A percentile compares a stretch with the other conserved stretches of the same genome.
These are phyloP conservation scores for Cinnamomum micranthum DNA, from an alignment of 164 flowering plant species.

Conservation along the genomic window DNA sequence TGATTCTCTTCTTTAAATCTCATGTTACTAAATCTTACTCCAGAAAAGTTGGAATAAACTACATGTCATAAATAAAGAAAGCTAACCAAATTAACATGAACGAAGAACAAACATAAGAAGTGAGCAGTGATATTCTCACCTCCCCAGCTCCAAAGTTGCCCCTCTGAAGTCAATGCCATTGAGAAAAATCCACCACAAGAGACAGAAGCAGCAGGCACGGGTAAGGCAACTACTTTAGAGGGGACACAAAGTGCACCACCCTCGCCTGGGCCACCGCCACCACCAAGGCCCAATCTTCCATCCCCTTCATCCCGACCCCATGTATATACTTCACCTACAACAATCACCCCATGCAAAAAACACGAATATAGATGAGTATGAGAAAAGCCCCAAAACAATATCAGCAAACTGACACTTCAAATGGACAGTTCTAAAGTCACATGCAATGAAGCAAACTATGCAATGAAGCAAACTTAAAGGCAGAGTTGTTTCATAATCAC, in stretches of 20 bases:
- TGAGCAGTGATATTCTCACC: slow-evolving; percentile 35
- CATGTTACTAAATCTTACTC: too few relatives aligned
- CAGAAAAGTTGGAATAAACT: too few relatives aligned
- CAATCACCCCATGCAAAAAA: slow-evolving; percentile 3
- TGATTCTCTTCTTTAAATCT: too few relatives aligned
- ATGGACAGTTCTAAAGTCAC: not conserved
- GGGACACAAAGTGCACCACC: slow-evolving; percentile 86
- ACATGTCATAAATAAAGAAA: not conserved
- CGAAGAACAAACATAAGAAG: not conserved
- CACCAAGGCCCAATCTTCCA: slow-evolving; percentile 90
- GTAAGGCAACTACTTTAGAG: slow-evolving; percentile 59
- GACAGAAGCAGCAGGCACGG: slow-evolving; percentile 67
- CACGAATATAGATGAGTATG: not conserved
- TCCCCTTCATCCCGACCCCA: slow-evolving; percentile 99
- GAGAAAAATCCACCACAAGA: slow-evolving; percentile 95
- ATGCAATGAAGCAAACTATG: not conserved
- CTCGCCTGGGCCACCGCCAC: slow-evolving; percentile 78
- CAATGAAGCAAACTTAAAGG: not conserved
- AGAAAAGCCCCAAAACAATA: slow-evolving; percentile 2
- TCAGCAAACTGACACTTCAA: not conserved
- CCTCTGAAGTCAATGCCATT: slow-evolving; percentile 63
- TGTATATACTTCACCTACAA: slow-evolving; percentile 72
- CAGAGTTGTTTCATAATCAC: not conserved
- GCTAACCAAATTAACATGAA: not conserved
- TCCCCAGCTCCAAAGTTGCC: slow-evolving; percentile 97